phyloP scores from a whole-genome alignment of 306 rosid genomes.

The Hylodesmum podocarpum region DNA sequence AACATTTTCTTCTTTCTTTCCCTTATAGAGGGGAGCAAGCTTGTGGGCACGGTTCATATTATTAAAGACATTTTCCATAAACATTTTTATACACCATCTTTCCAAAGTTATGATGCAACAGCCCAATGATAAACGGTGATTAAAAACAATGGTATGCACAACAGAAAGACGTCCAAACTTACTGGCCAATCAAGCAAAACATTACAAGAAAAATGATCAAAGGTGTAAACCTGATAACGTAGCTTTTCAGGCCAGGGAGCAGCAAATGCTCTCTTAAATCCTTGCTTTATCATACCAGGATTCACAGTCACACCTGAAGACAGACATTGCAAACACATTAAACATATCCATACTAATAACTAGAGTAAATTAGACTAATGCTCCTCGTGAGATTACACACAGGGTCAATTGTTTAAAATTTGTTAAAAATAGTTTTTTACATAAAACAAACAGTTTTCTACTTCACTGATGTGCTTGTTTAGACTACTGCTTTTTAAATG shows the following conservation, averaged over 20 bases:
- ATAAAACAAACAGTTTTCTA: no score
- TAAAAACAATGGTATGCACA: neutral
- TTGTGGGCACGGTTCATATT: neutral
- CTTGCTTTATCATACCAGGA: slow-evolving; percentile 79
- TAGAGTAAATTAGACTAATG: no score
- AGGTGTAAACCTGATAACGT: slow-evolving; percentile 71
- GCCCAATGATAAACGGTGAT: neutral
- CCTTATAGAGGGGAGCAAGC: neutral
- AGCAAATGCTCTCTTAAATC: slow-evolving; percentile 79
- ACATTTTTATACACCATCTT: neutral
- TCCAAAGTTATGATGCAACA: neutral
- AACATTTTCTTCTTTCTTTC: neutral
- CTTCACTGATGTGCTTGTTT: no score
- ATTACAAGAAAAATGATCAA: neutral
- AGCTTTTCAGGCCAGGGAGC: slow-evolving; percentile 89
- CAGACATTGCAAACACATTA: slow-evolving; percentile 4
- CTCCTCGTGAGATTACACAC: no score
- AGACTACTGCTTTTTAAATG: no score
- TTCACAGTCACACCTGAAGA: slow-evolving; percentile 60
- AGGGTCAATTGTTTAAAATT: no score
- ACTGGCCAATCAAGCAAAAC: neutral
- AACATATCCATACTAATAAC: no score
- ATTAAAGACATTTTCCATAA: neutral
- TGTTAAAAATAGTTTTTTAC: no score
- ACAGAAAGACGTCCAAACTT: neutral